Evolutionary conservation across 148 eudicot genomes (phyloP).

Genomic region (Simmondsia chinensis): DNA sequence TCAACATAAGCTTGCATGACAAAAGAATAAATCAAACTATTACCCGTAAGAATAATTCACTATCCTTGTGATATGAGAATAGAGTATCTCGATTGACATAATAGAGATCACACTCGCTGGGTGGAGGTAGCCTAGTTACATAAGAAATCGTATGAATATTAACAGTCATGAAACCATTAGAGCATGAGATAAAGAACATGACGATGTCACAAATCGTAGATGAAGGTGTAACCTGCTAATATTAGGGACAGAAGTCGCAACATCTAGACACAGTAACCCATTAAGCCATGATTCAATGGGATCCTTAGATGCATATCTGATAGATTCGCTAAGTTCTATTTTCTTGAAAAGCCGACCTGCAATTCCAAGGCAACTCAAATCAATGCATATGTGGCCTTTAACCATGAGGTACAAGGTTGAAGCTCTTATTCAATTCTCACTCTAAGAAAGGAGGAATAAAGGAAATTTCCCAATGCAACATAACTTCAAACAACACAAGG

Average conservation of each 20-base stretch:
- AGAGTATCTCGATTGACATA: conserved; percentile 66
- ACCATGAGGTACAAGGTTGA: background rate
- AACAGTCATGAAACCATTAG: too few relatives aligned
- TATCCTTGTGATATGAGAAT: conserved; percentile 58
- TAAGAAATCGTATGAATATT: conserved; percentile 10
- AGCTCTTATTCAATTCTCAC: background rate
- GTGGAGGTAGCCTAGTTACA: conserved; percentile 34
- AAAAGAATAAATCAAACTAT: too few relatives aligned
- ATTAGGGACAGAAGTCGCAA: conserved; percentile 33
- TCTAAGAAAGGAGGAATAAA: too few relatives aligned
- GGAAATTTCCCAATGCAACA: too few relatives aligned
- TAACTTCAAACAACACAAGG: too few relatives aligned
- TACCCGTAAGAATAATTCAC: conserved; percentile 63
- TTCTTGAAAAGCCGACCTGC: conserved; percentile 45
- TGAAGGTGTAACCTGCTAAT: conserved; percentile 56
- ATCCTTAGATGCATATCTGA: conserved; percentile 61
- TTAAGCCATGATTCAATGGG: conserved; percentile 62
- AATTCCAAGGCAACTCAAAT: background rate
- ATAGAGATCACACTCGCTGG: conserved; percentile 46
- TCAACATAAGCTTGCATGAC: too few relatives aligned
- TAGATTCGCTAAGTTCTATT: conserved; percentile 49
- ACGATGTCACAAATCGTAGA: too few relatives aligned
- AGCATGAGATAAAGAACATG: too few relatives aligned
- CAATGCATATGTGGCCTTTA: conserved; percentile 3
- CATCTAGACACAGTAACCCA: conserved; percentile 52